A percentile compares a stretch with the other conserved stretches of the same genome.
These are phyloP conservation scores for Diplodia mutila DNA, from an alignment of 2,329 filamentous ascomycete species.

Conservation along the genomic window DNA sequence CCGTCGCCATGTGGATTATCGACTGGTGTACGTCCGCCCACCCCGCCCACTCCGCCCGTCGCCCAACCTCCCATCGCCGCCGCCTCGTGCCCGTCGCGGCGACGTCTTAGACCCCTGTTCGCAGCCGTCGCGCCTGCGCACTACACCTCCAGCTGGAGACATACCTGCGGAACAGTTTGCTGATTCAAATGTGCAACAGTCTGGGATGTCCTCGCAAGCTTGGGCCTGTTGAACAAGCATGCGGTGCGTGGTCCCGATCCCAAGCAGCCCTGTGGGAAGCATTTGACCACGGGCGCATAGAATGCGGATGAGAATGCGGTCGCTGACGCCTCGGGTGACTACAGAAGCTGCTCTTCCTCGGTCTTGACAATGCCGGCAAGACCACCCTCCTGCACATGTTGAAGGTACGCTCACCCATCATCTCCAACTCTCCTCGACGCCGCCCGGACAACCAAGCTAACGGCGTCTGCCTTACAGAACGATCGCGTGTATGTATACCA, in stretches of 20 bases:
- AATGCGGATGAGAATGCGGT: neutral
- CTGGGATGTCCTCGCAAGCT: conserved; percentile 84
- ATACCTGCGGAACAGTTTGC: neutral
- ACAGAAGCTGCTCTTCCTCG: conserved; percentile 65
- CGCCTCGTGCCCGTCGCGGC: conserved; percentile 17
- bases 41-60: neutral
- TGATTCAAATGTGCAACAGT: conserved; percentile 55
- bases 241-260: conserved; percentile 48
- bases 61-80: conserved; percentile 12
- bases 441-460: conserved; percentile 6
- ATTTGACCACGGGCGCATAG: neutral
- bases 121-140: neutral
- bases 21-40: conserved; percentile 67
- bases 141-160: conserved; percentile 3
- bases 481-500: conserved; percentile 62
- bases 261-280: neutral
- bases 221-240: conserved; percentile 93
- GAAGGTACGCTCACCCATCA: conserved; percentile 56
- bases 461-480: conserved; percentile 55
- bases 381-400: conserved; percentile 93
- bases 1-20: conserved; percentile 80
- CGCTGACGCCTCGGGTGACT: neutral
- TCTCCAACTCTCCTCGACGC: neutral
- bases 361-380: conserved; percentile 93
- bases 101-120: neutral